phyloP scores from a whole-genome alignment of 345 rosid genomes.

The Gossypium stocksii region DNA sequence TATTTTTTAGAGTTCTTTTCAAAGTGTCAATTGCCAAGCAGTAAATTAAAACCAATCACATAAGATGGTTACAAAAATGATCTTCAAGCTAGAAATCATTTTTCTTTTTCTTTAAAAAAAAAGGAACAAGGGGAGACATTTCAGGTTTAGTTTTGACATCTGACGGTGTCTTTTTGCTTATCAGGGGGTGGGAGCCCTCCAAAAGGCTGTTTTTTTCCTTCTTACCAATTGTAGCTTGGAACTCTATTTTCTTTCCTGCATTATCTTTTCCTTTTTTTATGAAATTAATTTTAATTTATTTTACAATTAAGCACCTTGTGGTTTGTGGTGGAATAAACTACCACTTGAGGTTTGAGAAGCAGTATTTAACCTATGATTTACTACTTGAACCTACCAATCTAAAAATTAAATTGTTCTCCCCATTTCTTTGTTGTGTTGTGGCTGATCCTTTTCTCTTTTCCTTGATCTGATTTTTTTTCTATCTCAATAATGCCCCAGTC shows the following conservation, averaged over 20 bases:
- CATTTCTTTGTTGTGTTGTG: not conserved
- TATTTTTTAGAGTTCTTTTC: not conserved
- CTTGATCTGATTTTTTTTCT: not conserved
- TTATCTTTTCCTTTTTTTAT: not conserved
- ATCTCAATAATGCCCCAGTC: not conserved
- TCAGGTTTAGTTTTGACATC: not conserved
- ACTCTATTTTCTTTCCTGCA: not conserved
- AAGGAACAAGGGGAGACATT: not conserved
- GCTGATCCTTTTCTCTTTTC: not conserved
- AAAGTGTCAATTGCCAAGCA: not conserved
- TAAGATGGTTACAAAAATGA: not conserved
- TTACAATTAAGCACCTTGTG: conserved; percentile 1
- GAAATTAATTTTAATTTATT: not conserved
- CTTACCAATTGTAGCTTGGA: not conserved
- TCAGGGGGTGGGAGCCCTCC: not conserved
- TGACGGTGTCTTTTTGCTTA: not conserved
- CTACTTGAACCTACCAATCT: not conserved
- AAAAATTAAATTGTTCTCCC: not conserved
- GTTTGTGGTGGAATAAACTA: not conserved
- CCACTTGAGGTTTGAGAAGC: not conserved
- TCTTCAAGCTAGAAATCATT: not conserved
- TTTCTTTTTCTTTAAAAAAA: not conserved
- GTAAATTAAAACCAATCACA: not conserved
- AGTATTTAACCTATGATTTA: not conserved
- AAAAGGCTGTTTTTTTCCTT: not conserved